Percentiles rank a stretch among this genome's conserved stretches.
Conservation (phyloP, 371 early-diverging fungal genomes). For the Mucor saturninus region DNA sequence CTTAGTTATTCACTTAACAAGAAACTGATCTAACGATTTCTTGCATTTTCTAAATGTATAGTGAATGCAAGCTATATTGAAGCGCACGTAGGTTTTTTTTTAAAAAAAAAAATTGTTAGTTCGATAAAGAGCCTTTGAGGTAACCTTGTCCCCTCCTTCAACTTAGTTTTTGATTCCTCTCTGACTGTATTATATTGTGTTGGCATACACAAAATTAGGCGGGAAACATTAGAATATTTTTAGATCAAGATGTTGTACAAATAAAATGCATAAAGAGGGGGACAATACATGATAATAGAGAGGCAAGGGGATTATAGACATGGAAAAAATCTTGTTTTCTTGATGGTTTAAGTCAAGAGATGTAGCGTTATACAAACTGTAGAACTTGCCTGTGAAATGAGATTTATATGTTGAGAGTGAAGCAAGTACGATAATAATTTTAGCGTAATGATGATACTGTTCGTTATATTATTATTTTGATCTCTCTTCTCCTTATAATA, state of each 20-base stretch:
- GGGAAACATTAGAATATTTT: conserved; percentile 2
- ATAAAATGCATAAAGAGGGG: conserved; percentile 7
- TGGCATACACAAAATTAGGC: neutral
- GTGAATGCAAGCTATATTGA: neutral
- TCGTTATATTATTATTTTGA: neutral
- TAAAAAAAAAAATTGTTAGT: neutral
- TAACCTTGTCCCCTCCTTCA: neutral
- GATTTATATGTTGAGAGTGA: too few relatives aligned
- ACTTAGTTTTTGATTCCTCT: neutral
- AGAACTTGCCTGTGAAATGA: neutral
- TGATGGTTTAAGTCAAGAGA: neutral
- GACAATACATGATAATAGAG: conserved; percentile 3
- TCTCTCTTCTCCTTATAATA: conserved; percentile 4
- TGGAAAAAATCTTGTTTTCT: neutral
- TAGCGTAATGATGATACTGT: neutral
- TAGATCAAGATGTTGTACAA: conserved; percentile 6
- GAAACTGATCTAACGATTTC: neutral
- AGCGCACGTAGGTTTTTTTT: neutral
- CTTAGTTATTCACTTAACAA: neutral
- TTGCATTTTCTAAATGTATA: conserved; percentile 1
- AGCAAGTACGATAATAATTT: neutral
- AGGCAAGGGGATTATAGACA: conserved; percentile 4
- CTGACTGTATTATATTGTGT: neutral
- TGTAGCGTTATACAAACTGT: neutral
- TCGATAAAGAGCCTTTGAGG: neutral